These are phyloP conservation scores for Dalbergia oliveri DNA, from an alignment of 306 rosid genomes.

Conservation along the genomic window DNA sequence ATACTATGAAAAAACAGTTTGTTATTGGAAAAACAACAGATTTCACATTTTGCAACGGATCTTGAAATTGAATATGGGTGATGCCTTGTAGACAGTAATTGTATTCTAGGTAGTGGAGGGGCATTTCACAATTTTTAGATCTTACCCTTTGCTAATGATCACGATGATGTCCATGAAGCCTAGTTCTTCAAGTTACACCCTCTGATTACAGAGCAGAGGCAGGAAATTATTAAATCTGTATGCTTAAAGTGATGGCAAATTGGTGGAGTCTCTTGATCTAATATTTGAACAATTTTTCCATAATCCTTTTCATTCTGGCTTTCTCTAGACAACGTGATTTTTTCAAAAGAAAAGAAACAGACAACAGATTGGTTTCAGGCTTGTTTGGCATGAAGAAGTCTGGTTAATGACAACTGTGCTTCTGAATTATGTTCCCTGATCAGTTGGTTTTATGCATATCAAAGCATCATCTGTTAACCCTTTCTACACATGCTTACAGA, in stretches of 20 bases:
- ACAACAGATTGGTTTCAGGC: not conserved
- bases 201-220: slow-evolving; percentile 7
- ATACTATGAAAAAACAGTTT: not conserved
- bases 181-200: slow-evolving; percentile 16
- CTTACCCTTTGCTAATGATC: slow-evolving; percentile 16
- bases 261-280: slow-evolving; percentile 34
- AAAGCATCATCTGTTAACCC: slow-evolving; percentile 41
- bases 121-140: slow-evolving; percentile 16
- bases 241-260: slow-evolving; percentile 29
- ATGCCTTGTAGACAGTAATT: not conserved
- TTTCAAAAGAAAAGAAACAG: not conserved
- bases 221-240: not conserved
- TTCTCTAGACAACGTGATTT: slow-evolving; percentile 26
- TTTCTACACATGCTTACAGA: slow-evolving; percentile 58
- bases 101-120: not conserved
- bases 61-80: slow-evolving; percentile 6
- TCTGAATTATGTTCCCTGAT: slow-evolving; percentile 39
- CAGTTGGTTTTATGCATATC: slow-evolving; percentile 40
- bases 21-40: slow-evolving; percentile 4
- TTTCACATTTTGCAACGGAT: slow-evolving; percentile 21
- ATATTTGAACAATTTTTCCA: slow-evolving; percentile 11
- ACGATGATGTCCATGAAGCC: slow-evolving; percentile 22
- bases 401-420: slow-evolving; percentile 10
- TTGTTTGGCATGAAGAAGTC: slow-evolving; percentile 31
- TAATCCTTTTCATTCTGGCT: not conserved